Evolutionary conservation across 805 yeast species (phyloP).

Genomic region (Komagataella pseudopastoris): DNA sequence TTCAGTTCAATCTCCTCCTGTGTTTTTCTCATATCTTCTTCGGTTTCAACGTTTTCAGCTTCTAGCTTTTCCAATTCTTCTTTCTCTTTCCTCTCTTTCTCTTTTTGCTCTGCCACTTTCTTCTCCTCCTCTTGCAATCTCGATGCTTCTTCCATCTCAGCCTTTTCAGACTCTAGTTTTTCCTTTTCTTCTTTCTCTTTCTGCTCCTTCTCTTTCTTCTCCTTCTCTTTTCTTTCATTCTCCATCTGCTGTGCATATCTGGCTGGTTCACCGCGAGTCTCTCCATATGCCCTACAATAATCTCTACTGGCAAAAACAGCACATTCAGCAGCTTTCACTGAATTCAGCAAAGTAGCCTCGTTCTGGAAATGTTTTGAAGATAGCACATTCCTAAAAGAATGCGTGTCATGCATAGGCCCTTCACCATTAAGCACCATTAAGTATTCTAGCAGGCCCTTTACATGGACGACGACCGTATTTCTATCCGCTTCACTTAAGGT

Average conservation of each 20-base stretch:
- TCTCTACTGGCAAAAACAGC: conserved; percentile 14
- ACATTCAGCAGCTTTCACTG: conserved; percentile 14
- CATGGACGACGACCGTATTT: conserved; percentile 21
- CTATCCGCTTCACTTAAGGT: conserved; percentile 23
- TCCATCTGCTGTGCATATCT: background rate
- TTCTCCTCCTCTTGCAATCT: background rate
- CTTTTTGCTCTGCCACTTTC: background rate
- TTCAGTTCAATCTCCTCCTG: background rate
- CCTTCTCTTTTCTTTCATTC: background rate
- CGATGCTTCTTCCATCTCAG: background rate
- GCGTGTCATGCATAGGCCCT: background rate
- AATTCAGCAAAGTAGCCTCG: background rate
- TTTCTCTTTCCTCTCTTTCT: background rate
- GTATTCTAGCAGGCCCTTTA: conserved; percentile 18
- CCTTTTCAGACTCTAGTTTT: background rate
- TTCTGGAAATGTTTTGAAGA: background rate
- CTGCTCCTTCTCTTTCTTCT: background rate
- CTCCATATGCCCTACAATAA: conserved; percentile 19
- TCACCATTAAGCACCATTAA: background rate
- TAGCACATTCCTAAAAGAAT: background rate
- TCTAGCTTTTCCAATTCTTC: background rate
- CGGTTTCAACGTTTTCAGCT: background rate
- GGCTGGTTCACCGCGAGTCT: conserved; percentile 2
- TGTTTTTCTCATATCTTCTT: background rate
- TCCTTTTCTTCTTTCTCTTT: background rate